These are phyloP conservation scores for Tetraselmis striata DNA, from an alignment of 139 green algal genomes.

Conservation along the genomic window DNA sequence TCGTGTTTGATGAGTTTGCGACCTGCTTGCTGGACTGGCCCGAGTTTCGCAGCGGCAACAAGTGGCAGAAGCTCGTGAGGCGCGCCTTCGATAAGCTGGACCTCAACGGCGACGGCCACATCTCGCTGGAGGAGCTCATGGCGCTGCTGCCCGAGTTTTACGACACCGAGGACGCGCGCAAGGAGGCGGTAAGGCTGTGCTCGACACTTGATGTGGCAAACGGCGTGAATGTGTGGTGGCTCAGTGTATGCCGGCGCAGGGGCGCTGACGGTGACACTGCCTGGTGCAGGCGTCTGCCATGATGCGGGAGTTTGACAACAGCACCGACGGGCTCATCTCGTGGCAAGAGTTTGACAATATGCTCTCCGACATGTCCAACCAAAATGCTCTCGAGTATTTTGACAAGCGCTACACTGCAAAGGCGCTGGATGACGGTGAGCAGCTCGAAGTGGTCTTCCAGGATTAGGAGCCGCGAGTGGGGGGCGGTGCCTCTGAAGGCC, in stretches of 20 bases:
- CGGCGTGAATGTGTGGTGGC: too few species aligned
- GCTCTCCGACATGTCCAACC: neutral
- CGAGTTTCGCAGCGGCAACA: constrained; percentile 26
- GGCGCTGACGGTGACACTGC: too few species aligned
- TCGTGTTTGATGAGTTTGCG: constrained; percentile 77
- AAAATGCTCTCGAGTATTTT: neutral
- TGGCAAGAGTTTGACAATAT: neutral
- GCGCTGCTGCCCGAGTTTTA: constrained; percentile 63
- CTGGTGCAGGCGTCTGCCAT: constrained; percentile 32
- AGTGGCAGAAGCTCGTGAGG: constrained; percentile 44
- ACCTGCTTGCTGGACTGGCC: constrained; percentile 78
- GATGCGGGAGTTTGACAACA: constrained; percentile 77
- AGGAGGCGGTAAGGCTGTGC: too few species aligned
- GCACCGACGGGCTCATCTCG: constrained; percentile 74
- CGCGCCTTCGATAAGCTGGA: constrained; percentile 71
- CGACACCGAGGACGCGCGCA: neutral
- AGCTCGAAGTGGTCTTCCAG: neutral
- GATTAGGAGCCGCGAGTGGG: too few species aligned
- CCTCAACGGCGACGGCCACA: constrained; percentile 70
- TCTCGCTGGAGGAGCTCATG: constrained; percentile 72
- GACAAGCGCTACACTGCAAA: neutral
- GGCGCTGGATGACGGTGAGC: neutral
- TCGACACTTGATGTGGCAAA: too few species aligned
- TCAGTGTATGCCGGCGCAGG: too few species aligned
- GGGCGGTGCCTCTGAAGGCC: too few species aligned